phyloP scores from a whole-genome alignment of 768 basidiomycete species.

The Xerocomellus amylosporus region DNA sequence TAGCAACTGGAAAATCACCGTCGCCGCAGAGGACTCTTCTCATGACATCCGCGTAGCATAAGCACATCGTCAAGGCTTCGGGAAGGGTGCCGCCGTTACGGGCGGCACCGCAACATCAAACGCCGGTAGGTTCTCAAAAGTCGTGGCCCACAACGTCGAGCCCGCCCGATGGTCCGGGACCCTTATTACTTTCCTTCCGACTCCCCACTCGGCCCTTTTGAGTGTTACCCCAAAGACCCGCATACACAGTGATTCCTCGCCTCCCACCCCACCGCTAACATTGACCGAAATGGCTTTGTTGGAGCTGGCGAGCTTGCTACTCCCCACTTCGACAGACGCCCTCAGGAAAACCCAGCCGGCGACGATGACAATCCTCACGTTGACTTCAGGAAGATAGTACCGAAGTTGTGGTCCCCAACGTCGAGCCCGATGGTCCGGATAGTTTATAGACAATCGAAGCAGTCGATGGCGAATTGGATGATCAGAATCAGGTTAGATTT shows the following conservation, averaged over 20 bases:
- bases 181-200: slow-evolving; percentile 86
- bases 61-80: too few species aligned
- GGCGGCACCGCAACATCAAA: too few species aligned
- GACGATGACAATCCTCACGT: slow-evolving; percentile 39
- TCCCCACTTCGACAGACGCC: slow-evolving; percentile 80
- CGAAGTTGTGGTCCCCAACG: slow-evolving; percentile 30
- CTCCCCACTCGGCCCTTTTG: slow-evolving; percentile 46
- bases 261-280: slow-evolving; percentile 74
- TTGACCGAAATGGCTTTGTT: slow-evolving; percentile 84
- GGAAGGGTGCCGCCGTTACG: too few species aligned
- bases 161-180: slow-evolving; percentile 81
- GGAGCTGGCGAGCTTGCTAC: slow-evolving; percentile 96
- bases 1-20: too few species aligned
- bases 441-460: slow-evolving; percentile 91
- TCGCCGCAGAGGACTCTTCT: too few species aligned
- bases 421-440: slow-evolving; percentile 58
- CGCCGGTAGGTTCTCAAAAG: too few species aligned
- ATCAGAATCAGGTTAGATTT: slow-evolving; percentile 58
- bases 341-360: slow-evolving; percentile 36
- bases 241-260: slow-evolving; percentile 51
- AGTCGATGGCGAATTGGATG: slow-evolving; percentile 73
- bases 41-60: too few species aligned
- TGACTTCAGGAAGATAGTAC: slow-evolving; percentile 29
- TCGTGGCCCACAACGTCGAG: slow-evolving; percentile 40
- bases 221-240: slow-evolving; percentile 64